Conservation (phyloP, 805 yeast genomes). For the Candida odintsovae region DNA sequence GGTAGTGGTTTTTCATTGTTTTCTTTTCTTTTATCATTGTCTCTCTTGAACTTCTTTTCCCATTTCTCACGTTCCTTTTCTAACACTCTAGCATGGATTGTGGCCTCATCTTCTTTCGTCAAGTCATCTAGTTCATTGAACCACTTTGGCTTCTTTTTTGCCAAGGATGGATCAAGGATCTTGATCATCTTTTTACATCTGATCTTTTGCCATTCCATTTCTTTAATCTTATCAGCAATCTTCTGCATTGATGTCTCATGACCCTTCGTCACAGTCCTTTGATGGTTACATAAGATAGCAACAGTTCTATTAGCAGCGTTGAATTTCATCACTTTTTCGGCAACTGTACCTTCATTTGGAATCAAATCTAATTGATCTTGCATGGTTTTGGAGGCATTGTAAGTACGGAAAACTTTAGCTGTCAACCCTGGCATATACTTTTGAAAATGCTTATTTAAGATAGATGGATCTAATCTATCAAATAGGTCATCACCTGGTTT, state of each 20-base stretch:
- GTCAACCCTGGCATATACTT: slow-evolving; percentile 89
- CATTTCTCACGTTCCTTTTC: slow-evolving; percentile 63
- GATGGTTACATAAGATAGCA: slow-evolving; percentile 95
- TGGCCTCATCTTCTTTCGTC: slow-evolving; percentile 54
- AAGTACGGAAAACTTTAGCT: slow-evolving; percentile 96
- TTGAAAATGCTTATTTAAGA: slow-evolving; percentile 81
- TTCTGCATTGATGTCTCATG: slow-evolving; percentile 80
- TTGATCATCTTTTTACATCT: slow-evolving; percentile 67
- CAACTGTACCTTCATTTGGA: slow-evolving; percentile 79
- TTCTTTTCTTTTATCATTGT: slow-evolving; percentile 63
- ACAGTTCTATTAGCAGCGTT: slow-evolving; percentile 96
- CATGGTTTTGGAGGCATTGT: slow-evolving; percentile 95
- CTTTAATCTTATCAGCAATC: slow-evolving; percentile 70
- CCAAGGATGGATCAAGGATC: slow-evolving; percentile 48
- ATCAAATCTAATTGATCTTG: slow-evolving; percentile 87
- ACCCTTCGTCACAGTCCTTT: slow-evolving; percentile 80
- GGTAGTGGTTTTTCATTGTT: slow-evolving; percentile 51
- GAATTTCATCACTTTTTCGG: slow-evolving; percentile 80
- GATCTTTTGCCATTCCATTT: slow-evolving; percentile 79
- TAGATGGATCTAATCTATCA: slow-evolving; percentile 80
- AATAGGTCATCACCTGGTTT: slow-evolving; percentile 88
- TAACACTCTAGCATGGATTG: slow-evolving; percentile 52
- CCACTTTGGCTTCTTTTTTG: slow-evolving; percentile 46
- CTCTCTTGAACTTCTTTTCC: slow-evolving; percentile 62
- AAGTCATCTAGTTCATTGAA: slow-evolving; percentile 67